A percentile compares a stretch with the other conserved stretches of the same genome.
Conservation (phyloP, 23 red algal species). For the Agarophyton chilense region DNA sequence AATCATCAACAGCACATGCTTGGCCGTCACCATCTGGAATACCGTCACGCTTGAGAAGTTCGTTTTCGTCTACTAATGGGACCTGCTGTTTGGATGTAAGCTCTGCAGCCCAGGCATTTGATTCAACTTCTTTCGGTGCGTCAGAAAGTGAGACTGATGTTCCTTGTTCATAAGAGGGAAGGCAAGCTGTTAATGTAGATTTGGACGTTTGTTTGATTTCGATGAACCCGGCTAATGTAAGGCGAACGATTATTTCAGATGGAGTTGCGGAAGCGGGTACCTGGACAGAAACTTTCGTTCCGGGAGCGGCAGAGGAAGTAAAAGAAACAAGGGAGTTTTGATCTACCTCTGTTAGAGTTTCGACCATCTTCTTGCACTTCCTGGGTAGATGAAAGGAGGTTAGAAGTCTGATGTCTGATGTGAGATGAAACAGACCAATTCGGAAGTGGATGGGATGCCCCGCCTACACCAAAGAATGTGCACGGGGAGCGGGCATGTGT, state of each 20-base stretch:
- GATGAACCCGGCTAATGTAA: constrained; percentile 35
- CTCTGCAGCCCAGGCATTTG: constrained; percentile 31
- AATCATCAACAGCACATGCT: not conserved
- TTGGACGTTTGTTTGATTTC: constrained; percentile 17
- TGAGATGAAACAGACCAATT: no score
- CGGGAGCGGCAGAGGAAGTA: constrained; percentile 26
- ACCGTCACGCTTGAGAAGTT: constrained; percentile 23
- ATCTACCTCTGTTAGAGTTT: constrained; percentile 3
- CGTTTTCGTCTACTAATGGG: constrained; percentile 44
- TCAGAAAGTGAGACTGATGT: constrained; percentile 20
- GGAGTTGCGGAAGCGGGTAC: not conserved
- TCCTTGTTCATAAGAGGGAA: constrained; percentile 19
- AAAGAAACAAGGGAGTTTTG: constrained; percentile 11
- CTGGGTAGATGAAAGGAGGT: no score
- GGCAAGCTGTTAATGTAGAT: constrained; percentile 11
- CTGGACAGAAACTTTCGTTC: constrained; percentile 22
- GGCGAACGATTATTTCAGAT: not conserved
- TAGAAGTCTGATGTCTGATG: no score
- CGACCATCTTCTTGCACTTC: constrained; percentile 17
- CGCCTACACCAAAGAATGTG: no score
- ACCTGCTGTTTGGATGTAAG: constrained; percentile 25
- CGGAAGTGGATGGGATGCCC: no score
- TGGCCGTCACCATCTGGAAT: constrained; percentile 28
- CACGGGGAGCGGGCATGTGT: no score
- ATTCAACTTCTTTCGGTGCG: not conserved